Base-by-base conservation (phyloP, 2,329 filamentous ascomycete genomes). In the Colletotrichum sp. region DNA sequence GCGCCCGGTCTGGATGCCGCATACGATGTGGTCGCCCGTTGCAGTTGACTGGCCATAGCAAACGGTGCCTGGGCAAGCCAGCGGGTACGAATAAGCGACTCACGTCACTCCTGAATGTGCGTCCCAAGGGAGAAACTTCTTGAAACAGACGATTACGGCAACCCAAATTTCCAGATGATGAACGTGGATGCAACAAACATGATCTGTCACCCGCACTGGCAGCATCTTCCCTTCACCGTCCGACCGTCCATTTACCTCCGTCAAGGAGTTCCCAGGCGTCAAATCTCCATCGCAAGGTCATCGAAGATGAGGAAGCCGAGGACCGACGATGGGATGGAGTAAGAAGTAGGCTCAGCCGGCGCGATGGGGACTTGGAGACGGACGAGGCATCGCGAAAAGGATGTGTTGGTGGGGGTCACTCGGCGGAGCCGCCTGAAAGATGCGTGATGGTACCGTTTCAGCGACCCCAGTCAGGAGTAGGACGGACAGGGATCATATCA, bases 381-480 rank as follows among this genome's bases (percentile, higher is more conserved):
- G 32, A 9, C 61, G 13, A 38, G 32, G 21, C 58, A 32, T 18
- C 58, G n/a, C 43, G 32, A 18, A 68, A 52, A 38, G 16, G 38
- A 26, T 28, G 32, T 38, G 24, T 34, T 32, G 65, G 71, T 70
- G 72, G 48, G 67, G 59, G 5, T n/a, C 7, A 21, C 8, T 55
- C 26, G 55, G 62, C 69, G 62, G 69, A 74, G 73, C 73, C 73
- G 73, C 73, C 73, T 72, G 69, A 68, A 67, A 72, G 62, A 72
- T 74, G 73, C 69, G 69, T 74, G 73, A 24, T 72, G 69, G 62
- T 38, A 63, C 69, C 69, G 73, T 75, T 75, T 75, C 73, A 75
- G 69, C 56, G n/a, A 74, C 13, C 73, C 73, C 56, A 28, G 69
- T 66, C 43, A 58, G 69, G 63, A 72, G 69, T 55, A n/a, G 14